phyloP scores from a whole-genome alignment of 495 filamentous ascomycete genomes.

The Penicillium verhagenii region DNA sequence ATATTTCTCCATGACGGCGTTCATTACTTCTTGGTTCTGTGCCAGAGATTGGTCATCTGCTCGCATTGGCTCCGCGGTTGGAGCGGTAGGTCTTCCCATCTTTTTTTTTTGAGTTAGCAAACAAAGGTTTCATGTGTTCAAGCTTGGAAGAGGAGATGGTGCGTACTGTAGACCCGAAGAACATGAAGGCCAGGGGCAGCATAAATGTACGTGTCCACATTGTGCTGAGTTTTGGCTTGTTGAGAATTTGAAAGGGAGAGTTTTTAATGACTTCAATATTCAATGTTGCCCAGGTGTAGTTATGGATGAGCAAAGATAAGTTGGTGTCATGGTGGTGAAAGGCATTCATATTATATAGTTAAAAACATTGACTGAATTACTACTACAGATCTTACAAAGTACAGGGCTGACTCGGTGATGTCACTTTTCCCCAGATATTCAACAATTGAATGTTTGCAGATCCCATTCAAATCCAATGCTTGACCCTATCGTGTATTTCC shows the following conservation, averaged over 20 bases:
- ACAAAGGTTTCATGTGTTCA: not conserved
- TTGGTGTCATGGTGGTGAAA: not conserved
- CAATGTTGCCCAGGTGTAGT: no score
- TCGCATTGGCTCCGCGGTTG: not conserved
- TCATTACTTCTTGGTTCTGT: not conserved
- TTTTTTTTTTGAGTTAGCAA: not conserved
- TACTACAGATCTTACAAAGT: no score
- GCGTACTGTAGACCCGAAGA: not conserved
- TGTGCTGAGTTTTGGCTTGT: not conserved
- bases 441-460: no score
- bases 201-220: not conserved
- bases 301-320: no score
- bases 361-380: no score
- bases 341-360: not conserved
- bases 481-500: not conserved
- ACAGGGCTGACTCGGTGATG: not conserved
- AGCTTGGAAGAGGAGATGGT: not conserved
- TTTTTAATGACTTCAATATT: not conserved
- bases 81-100: not conserved
- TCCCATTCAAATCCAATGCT: not conserved
- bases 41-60: not conserved
- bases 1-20: not conserved
- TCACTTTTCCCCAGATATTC: not conserved
- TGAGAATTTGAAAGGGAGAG: not conserved
- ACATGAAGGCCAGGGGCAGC: not conserved